These are phyloP conservation scores for Cercospora sesami DNA, from an alignment of 2,329 filamentous ascomycete genomes.

Conservation along the genomic window DNA sequence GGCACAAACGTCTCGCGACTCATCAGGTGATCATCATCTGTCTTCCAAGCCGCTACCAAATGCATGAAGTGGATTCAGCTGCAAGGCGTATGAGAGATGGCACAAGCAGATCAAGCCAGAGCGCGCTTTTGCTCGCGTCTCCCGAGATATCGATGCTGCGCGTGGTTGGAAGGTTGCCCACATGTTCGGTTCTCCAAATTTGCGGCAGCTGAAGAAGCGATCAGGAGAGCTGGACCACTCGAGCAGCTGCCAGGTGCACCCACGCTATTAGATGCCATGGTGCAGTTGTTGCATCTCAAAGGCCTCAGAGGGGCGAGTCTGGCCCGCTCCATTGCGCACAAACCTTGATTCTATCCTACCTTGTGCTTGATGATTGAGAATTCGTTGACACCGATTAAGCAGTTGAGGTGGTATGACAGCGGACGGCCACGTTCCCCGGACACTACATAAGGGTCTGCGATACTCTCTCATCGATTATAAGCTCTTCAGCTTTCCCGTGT, in stretches of 20 bases:
- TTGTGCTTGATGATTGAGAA: neutral
- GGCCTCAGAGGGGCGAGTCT: neutral
- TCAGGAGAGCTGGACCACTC: neutral
- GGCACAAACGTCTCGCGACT: too few species aligned
- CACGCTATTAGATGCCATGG: neutral
- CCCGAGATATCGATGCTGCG: neutral
- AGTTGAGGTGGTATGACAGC: neutral
- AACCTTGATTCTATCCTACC: neutral
- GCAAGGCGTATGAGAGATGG: neutral
- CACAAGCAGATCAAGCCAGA: neutral
- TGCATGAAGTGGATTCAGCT: neutral
- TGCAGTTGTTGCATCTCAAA: neutral
- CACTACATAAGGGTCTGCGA: neutral
- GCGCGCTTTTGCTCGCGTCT: neutral
- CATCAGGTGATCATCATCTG: neutral
- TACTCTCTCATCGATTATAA: neutral
- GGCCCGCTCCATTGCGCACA: neutral
- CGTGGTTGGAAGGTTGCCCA: neutral
- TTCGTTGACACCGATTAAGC: neutral
- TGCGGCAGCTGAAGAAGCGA: neutral
- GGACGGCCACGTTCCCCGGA: neutral
- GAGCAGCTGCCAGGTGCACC: neutral
- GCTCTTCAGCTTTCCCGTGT: neutral
- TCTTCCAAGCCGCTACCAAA: neutral
- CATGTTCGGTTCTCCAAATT: neutral